A percentile compares a stretch with the other conserved stretches of the same genome.
These are phyloP conservation scores for Dryadomyces quercivorus DNA, from an alignment of 2,329 filamentous ascomycete genomes.

Conservation along the genomic window DNA sequence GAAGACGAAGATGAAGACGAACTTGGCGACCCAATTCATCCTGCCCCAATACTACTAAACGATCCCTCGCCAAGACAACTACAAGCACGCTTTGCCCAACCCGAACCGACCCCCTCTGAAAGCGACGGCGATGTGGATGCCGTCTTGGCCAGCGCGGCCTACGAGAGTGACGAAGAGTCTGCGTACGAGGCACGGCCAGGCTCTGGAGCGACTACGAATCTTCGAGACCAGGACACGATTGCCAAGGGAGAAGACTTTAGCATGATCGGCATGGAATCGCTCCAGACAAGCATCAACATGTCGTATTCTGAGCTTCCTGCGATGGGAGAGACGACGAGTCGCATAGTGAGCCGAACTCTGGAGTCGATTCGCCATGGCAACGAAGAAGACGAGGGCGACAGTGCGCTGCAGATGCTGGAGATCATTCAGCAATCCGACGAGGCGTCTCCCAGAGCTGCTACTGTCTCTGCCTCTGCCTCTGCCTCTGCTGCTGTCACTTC, in stretches of 20 bases:
- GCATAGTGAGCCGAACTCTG: constrained; percentile 43
- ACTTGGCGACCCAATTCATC: no score
- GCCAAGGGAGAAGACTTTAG: constrained; percentile 18
- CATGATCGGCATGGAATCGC: constrained; percentile 14
- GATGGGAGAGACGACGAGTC: constrained; percentile 42
- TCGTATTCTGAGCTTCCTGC: constrained; percentile 34
- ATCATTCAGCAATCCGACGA: constrained; percentile 6
- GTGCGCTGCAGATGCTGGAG: constrained; percentile 6
- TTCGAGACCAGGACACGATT: constrained; percentile 17
- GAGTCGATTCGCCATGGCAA: constrained; percentile 32
- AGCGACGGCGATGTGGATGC: neutral
- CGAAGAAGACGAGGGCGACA: neutral
- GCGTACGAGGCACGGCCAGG: constrained; percentile 14
- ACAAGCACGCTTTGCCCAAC: neutral
- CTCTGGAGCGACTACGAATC: constrained; percentile 2
- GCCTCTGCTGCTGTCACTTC: no score
- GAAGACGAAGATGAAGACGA: neutral
- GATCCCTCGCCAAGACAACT: neutral
- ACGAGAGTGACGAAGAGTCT: constrained; percentile 13
- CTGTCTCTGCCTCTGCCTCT: no score
- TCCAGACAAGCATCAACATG: constrained; percentile 11
- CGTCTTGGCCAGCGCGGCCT: neutral
- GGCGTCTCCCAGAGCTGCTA: neutral
- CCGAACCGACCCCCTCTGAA: neutral
- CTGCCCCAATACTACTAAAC: no score